Base-by-base conservation (phyloP, 257 asterid genomes). In the Knoxia roxburghii region DNA sequence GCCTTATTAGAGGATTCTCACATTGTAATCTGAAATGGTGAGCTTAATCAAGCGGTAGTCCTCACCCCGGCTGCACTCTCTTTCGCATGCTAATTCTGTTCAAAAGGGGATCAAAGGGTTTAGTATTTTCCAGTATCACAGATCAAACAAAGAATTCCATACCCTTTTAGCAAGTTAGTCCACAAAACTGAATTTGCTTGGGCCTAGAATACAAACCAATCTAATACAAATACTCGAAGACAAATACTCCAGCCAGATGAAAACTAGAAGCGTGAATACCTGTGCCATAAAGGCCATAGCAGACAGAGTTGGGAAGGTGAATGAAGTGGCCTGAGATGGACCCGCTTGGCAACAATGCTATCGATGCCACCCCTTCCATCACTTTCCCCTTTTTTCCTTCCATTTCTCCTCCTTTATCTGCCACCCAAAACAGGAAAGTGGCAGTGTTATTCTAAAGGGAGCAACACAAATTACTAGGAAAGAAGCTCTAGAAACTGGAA, bases 1-100 rank as follows among this genome's bases (percentile, higher is more conserved):
- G 24, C 15, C 1, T 58, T 26, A 37, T 37, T 3, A 69, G 57
- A 69, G 20, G 63, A 35, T 37, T 66, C 88, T 76, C 71, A 93
- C 99, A 63, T 70, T 79, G 61, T 73, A 90, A 79, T 94, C 96
- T 17, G 86, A 87, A 29, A 94, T 69, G 30, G 95, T 90, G 75
- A 90, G 97, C 85, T 85, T 94, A 85, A 90, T 80, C 90, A 94
- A 64, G 73, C 96, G 96, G 75, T 88, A 88, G 78, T 90, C 99
- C 85, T 94, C 99, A 30, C 99, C 99, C 64, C 84, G 76, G 80
- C 96, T 94, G 89, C 99, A 94, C 76, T 94, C 99, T 55, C 99
- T 84, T 72, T 88, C 99, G 72, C 99, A 94, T n/a, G 84, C 86
- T 72, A 94, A 75, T 81, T 94, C 96, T 93, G 73, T 70, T 27